A percentile compares a stretch with the other conserved stretches of the same genome.
These are phyloP conservation scores for Moesziomyces sp. DNA, from an alignment of 1,284 basidiomycete species.

Conservation along the genomic window DNA sequence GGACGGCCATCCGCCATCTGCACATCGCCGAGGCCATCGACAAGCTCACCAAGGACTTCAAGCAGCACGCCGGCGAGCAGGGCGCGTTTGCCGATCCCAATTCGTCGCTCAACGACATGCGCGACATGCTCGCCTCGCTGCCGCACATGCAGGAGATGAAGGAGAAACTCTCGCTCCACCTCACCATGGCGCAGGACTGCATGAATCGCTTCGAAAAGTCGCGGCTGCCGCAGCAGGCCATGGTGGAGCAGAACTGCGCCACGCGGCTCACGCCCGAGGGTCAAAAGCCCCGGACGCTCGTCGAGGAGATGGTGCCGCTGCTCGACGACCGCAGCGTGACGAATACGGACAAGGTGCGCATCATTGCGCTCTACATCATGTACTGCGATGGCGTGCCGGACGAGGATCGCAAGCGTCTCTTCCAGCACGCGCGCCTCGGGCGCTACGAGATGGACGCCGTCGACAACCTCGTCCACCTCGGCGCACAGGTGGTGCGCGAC, in stretches of 20 bases:
- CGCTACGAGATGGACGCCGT: conserved; percentile 93
- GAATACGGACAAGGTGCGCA: conserved; percentile 84
- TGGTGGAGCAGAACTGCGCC: conserved; percentile 81
- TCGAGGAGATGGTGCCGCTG: conserved; percentile 98
- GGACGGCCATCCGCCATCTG: conserved; percentile 91
- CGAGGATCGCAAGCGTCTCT: conserved; percentile 91
- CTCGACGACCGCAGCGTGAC: conserved; percentile 83
- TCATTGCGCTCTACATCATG: conserved; percentile 95
- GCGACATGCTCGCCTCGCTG: conserved; percentile 95
- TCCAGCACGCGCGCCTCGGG: conserved; percentile 92
- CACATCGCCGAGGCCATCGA: conserved; percentile 99
- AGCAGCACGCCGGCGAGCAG: conserved; percentile 90
- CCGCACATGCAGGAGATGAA: conserved; percentile 95
- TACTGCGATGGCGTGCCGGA: conserved; percentile 96
- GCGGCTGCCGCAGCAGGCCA: conserved; percentile 84
- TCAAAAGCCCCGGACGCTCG: conserved; percentile 71
- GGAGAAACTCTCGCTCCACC: conserved; percentile 94
- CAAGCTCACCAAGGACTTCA: conserved; percentile 93
- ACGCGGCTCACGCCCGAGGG: conserved; percentile 65
- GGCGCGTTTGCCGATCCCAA: conserved; percentile 79
- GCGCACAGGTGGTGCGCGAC: conserved; percentile 82
- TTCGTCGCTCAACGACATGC: conserved; percentile 94
- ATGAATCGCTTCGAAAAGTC: conserved; percentile 92
- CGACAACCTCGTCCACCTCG: conserved; percentile 85
- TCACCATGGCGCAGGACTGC: conserved; percentile 97